Evolutionary conservation across 2,329 filamentous ascomycete genomes (phyloP), one percentile per base, ranked within the genome.

Genomic region (Fusarium siculi): DNA sequence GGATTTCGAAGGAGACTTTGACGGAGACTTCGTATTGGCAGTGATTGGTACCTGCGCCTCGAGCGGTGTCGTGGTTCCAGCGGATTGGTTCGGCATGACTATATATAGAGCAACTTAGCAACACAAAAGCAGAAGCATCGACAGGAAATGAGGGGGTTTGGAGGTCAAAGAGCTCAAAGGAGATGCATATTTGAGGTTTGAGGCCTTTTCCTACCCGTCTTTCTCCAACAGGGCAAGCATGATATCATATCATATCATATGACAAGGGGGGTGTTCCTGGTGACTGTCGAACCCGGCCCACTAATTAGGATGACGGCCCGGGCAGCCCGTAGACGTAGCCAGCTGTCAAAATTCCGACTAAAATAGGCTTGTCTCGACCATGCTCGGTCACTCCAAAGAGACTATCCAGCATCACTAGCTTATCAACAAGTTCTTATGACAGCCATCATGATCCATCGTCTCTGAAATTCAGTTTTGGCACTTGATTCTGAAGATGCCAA

Each of bases 11-110:
- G 47, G 50, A 4, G 40, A 47, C 5, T 19, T 25, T 0, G 54
- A 47, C 1, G n/a, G 36, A 19, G 47, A 60, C 19, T 16, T 19
- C 25, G 9, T 3, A 0, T 11, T 0, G 4, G 11, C 15, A 4
- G 1, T 21, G n/a, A 1, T 8, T 5, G 2, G 23, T 11, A 1
- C 14, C 6, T 4, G 14, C 1, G 4, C n/a, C 8, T 42, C 28
- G 4, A n/a, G 7, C 9, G 30, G 0, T 1, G 19, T n/a, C 1
- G 34, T 21, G 4, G 3, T 2, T 46, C 8, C 50, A 16, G 2
- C 1, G n/a, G 32, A 1, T 32, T 46, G 23, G 34, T n/a, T 39
- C 7, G 40, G 5, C 50, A 62, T 62, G 16, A 14, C 25, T 5
- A 18, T 25, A 1, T 14, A 1, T 36, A 36, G 34, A 18, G 34